Evolutionary conservation across 2,329 filamentous ascomycete species (phyloP).

Genomic region (Aspergillus melleus): DNA sequence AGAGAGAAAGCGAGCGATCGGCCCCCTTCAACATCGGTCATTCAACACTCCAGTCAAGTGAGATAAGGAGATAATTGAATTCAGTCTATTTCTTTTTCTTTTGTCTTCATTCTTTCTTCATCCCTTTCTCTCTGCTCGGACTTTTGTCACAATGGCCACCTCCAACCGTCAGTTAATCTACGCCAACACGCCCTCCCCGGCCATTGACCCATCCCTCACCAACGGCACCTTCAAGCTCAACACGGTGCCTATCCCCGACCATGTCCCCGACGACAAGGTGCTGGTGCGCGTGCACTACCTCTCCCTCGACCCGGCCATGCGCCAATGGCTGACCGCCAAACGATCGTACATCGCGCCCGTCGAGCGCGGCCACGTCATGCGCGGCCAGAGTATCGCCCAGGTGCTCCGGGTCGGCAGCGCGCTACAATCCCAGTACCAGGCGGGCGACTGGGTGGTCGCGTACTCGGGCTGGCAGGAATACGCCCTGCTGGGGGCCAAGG

Average conservation of each 20-base stretch:
- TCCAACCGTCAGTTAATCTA: slow-evolving; percentile 40
- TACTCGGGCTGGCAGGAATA: slow-evolving; percentile 67
- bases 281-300: slow-evolving; percentile 63
- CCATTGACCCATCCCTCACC: slow-evolving; percentile 37
- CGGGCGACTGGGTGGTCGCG: slow-evolving; percentile 53
- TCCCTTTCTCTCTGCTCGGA: background rate
- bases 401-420: slow-evolving; percentile 58
- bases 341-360: slow-evolving; percentile 69
- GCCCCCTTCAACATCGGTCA: background rate
- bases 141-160: slow-evolving; percentile 18
- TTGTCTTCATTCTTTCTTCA: background rate
- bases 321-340: slow-evolving; percentile 64
- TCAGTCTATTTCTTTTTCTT: background rate
- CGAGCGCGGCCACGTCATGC: slow-evolving; percentile 67
- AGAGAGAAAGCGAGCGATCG: background rate
- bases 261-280: slow-evolving; percentile 56
- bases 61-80: background rate
- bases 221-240: slow-evolving; percentile 37
- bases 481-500: slow-evolving; percentile 57
- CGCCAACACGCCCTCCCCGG: slow-evolving; percentile 32
- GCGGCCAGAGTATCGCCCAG: slow-evolving; percentile 60
- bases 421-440: slow-evolving; percentile 27
- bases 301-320: slow-evolving; percentile 74
- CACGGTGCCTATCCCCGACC: slow-evolving; percentile 25
- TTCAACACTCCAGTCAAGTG: background rate